Base-by-base conservation (phyloP, 2,329 filamentous ascomycete species). In the Endoconidiophora laricicola region DNA sequence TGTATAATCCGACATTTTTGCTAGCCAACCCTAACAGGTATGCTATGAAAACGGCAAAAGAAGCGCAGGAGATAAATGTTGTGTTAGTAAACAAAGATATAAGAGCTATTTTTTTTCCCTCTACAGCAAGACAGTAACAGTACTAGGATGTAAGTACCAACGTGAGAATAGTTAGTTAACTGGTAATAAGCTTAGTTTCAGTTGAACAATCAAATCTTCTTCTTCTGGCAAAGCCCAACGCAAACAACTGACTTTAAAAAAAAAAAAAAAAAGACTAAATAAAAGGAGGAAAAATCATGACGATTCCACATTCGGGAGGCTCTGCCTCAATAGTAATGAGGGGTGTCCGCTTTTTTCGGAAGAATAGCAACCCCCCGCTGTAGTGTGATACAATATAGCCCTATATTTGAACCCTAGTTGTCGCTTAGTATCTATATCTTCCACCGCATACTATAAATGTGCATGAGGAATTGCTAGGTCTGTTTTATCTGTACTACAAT, bases 341-440 rank as follows among this genome's bases (percentile, higher is more conserved):
- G 41, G 43, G 29, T 22, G 24, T 46, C 48, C 48, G 48, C 48
- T 50, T 50, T 50, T 50, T 42, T 29, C 37, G 26, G 14, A 45
- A 14, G 38, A 23, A 12, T 36, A 41, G 41, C 18, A 10, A 10
- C 24, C 18, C 10, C 7, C 26, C 5, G 18, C 7, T 23, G 12
- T 24, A 23, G 16, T 46, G 44, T 46, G 37, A 46, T 36, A 46
- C 29, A 46, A 29, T 20, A 46, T 6, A 6, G 9, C 26, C 26
- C 16, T 14, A 24, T 6, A 3, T 16, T 1, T 2, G 6, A 18
- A 36, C n/a, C 16, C n/a, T 46, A 20, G 29, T 22, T 6, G 16
- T 18, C 16, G 16, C 16, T 18, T 18, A 18, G 16, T 18, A 18
- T 18, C 2, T 2, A 18, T 18, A 18, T 18, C 16, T 18, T 18